A percentile compares a stretch with the other conserved stretches of the same genome.
Conservation (phyloP, 768 basidiomycete genomes). For the Gautieria morchelliformis region DNA sequence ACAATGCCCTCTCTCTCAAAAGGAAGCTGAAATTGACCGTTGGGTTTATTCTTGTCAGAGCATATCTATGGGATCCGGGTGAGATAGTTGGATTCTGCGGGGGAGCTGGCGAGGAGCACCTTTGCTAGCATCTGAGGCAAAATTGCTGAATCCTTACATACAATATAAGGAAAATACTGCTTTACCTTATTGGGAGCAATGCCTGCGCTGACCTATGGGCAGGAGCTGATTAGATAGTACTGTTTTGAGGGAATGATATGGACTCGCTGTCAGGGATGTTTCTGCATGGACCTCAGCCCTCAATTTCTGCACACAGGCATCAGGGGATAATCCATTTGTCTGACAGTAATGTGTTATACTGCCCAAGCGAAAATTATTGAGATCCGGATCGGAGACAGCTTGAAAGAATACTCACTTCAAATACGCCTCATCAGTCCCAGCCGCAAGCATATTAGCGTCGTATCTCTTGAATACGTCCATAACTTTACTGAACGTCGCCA, state of each 20-base stretch:
- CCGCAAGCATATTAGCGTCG: conserved; percentile 65
- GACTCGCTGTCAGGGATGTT: conserved; percentile 71
- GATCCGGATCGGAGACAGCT: neutral
- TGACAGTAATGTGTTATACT: conserved; percentile 81
- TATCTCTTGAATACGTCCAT: conserved; percentile 61
- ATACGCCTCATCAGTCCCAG: conserved; percentile 87
- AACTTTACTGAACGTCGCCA: conserved; percentile 35
- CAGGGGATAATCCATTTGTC: conserved; percentile 51
- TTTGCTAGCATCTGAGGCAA: conserved; percentile 77
- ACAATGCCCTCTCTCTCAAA: conserved; percentile 57
- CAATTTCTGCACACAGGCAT: conserved; percentile 73
- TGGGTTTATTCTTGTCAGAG: conserved; percentile 96
- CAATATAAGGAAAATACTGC: conserved; percentile 9
- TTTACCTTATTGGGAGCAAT: conserved; percentile 90
- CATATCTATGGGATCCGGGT: conserved; percentile 50
- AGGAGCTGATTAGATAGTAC: neutral
- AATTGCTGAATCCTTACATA: conserved; percentile 5
- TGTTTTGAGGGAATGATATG: neutral
- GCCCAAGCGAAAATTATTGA: conserved; percentile 1
- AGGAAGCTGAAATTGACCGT: conserved; percentile 76
- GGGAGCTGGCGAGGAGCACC: conserved; percentile 27
- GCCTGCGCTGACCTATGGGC: conserved; percentile 53
- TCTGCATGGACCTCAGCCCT: conserved; percentile 61
- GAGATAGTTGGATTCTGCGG: no score
- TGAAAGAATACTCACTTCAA: conserved; percentile 52